Percentiles rank a stretch among this genome's conserved stretches.
Conservation (phyloP, 2,329 filamentous ascomycete species). For the Arthrobotrys sinensis region DNA sequence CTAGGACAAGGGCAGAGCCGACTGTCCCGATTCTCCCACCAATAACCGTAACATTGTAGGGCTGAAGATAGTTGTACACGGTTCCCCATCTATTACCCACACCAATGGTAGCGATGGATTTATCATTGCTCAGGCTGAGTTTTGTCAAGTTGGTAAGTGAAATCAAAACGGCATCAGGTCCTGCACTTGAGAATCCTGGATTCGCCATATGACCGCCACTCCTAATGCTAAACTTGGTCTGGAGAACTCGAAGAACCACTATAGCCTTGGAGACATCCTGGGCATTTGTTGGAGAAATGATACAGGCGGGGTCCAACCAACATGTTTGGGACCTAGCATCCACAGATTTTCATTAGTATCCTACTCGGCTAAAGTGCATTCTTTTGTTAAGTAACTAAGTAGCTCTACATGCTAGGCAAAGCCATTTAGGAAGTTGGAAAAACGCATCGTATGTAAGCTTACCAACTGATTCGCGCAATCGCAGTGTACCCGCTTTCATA, state of each 20-base stretch:
- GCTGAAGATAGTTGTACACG: constrained; percentile 69
- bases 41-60: constrained; percentile 67
- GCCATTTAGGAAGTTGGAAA: not conserved
- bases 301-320: constrained; percentile 23
- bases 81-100: constrained; percentile 69
- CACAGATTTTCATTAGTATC: not conserved
- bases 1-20: constrained; percentile 70
- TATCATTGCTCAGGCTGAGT: constrained; percentile 66
- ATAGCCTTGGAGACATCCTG: constrained; percentile 33
- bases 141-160: constrained; percentile 69
- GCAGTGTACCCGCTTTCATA: constrained; percentile 28
- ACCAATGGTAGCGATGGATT: constrained; percentile 69
- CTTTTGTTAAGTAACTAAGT: not conserved
- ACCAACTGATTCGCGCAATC: constrained; percentile 10
- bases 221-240: constrained; percentile 71
- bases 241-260: constrained; percentile 12
- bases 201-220: constrained; percentile 74
- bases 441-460: not conserved
- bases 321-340: constrained; percentile 23
- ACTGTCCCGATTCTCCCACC: constrained; percentile 69
- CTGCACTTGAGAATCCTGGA: constrained; percentile 71
- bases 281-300: constrained; percentile 27
- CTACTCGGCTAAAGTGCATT: not conserved
- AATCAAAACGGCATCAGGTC: constrained; percentile 70
- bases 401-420: not conserved